Base-by-base conservation (phyloP, 2,329 filamentous ascomycete genomes). In the Alternaria sp. region DNA sequence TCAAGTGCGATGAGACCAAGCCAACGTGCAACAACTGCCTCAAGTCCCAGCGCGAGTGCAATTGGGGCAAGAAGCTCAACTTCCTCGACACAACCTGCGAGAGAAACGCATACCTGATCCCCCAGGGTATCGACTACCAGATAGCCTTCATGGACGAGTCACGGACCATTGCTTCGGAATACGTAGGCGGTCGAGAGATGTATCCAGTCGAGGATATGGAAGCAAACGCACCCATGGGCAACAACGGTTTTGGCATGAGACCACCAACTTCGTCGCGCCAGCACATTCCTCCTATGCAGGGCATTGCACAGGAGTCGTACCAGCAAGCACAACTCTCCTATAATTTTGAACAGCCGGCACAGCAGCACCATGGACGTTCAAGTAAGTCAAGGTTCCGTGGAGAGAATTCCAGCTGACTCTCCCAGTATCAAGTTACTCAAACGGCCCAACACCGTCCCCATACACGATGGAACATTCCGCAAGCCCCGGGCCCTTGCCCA, bases 121-220 rank as follows among this genome's bases (percentile, higher is more conserved):
- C 70, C 14, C 69, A 71, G 45, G 67, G 64, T 36, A 62, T 85
- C 1, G 90, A 92, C 53, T 93, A 90, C 86, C 84, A 85, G 74
- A 85, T 97, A 14, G 85, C 87, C 54, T 97, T 98, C 69, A 86
- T 91, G 71, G 94, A 97, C 74, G 93, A 98, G 75, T 97, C 94
- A 22, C 87, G 93, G 30, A 86, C 91, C 48, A 96, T 97, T 77
- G 94, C 94, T 7, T 94, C 92, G 1, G 93, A 97, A 76, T 98
- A 98, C 77, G 85, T 87, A 54, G 93, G 92, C 4, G 94, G 94
- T 0, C 81, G 90, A 25, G 86, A 88, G 66, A 88, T 88, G 64
- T 97, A 97, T 78, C 85, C 89, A 25, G 83, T 83, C 5, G 75
- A 87, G 30, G 83, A 69, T 6, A 28, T 69, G 27, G 70, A 71